These are phyloP conservation scores for Castanea crenata DNA, from an alignment of 306 rosid species.

Conservation along the genomic window DNA sequence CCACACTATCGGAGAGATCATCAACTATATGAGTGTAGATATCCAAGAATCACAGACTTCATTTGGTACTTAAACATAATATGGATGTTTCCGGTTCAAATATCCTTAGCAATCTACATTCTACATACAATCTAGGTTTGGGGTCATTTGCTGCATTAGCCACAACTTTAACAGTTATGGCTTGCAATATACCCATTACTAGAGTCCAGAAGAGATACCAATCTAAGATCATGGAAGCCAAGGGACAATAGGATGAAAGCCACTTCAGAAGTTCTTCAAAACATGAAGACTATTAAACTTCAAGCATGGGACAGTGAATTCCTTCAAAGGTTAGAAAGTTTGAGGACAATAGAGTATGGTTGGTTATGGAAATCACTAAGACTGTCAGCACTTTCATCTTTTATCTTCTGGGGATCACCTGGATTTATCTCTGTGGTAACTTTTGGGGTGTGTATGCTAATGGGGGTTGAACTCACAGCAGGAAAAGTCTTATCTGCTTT, in stretches of 20 bases:
- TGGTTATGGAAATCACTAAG: constrained; percentile 74
- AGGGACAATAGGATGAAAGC: constrained; percentile 87
- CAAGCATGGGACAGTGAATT: constrained; percentile 91
- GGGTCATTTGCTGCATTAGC: constrained; percentile 73
- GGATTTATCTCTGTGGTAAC: constrained; percentile 79
- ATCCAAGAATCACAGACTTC: constrained; percentile 85
- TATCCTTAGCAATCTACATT: constrained; percentile 71
- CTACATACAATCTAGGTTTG: constrained; percentile 67
- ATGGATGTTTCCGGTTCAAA: constrained; percentile 91
- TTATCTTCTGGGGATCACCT: constrained; percentile 91
- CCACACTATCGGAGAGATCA: constrained; percentile 79
- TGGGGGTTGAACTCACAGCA: constrained; percentile 92
- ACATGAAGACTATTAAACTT: constrained; percentile 85
- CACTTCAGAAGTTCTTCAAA: constrained; percentile 73
- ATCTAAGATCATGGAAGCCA: constrained; percentile 82
- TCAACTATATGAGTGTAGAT: constrained; percentile 97
- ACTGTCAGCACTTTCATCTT: constrained; percentile 48
- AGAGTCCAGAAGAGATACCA: constrained; percentile 74
- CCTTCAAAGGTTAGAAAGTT: constrained; percentile 51
- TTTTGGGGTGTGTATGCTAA: constrained; percentile 61
- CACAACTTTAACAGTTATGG: constrained; percentile 68
- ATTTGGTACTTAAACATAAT: constrained; percentile 69
- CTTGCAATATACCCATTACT: constrained; percentile 74
- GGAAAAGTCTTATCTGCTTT: constrained; percentile 85
- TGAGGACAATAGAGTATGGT: constrained; percentile 52